Evolutionary conservation across 208 protist species (phyloP), one percentile per base, ranked within the genome.

Genomic region (Acanthamoeba pearcei): DNA sequence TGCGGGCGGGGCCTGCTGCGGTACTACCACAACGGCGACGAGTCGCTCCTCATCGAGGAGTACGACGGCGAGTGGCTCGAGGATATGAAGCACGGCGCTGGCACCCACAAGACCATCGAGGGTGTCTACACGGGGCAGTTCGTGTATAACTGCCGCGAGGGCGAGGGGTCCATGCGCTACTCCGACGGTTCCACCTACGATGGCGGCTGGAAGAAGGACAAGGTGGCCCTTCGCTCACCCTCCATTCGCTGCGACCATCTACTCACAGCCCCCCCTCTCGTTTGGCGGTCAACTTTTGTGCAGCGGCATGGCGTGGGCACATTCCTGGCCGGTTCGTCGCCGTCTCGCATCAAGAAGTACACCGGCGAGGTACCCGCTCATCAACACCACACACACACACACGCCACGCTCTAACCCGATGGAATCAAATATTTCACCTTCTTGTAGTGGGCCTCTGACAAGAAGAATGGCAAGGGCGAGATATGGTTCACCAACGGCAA

Each of bases 401-500:
- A 9, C 15, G 6, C 53, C 13, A 9, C 53, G 6, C 53, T 9
- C 53, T 17, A 57, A 17, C 53, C 53, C 53, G 53, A 5, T 17
- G 9, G 53, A 57, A 9, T 9, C 13, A 19, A 57, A 9, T 9
- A 57, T 70, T 82, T 82, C 27, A 38, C 15, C 24, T 24, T 8
- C 42, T 9, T 42, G 24, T 38, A 89, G 82, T 89, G 82, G 82
- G 49, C 49, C 49, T 68, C 12, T 29, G 82, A 66, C 82, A 89
- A 89, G 55, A 89, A 89, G 82, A 32, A 89, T 27, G 82, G 82
- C 53, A 57, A 89, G n/a, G 82, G 82, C 53, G 82, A 68, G 32
- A 66, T 89, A 9, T 89, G 55, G 49, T 89, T 89, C 82, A 89
- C 49, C 82, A 89, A 89, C 82, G 82, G 82, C 49, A 89, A 89